Evolutionary conservation across 192 early-diverging fungal species (phyloP).

Genomic region (Backusella mclennaniae): DNA sequence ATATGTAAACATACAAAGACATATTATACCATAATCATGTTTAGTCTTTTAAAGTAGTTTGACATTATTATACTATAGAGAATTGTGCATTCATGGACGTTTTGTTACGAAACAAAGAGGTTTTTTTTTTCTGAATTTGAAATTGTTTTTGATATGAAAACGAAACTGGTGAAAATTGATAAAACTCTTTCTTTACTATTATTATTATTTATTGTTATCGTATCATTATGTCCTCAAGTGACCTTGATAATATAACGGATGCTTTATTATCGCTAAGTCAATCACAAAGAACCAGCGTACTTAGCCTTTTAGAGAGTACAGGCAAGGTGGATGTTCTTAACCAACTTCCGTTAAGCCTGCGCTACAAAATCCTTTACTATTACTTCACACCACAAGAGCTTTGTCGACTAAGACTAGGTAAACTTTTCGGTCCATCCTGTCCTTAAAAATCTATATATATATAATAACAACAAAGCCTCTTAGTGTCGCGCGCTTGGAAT

Average conservation of each 20-base stretch:
- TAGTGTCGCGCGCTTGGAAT: conserved; percentile 21
- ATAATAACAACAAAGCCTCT: background rate
- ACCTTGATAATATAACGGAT: background rate
- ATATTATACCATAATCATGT: no score
- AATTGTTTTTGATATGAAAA: no score
- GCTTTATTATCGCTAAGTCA: background rate
- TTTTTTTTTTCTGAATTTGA: no score
- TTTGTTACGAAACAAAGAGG: no score
- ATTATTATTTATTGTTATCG: background rate
- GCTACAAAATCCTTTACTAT: background rate
- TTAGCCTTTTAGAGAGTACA: background rate
- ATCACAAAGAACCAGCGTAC: background rate
- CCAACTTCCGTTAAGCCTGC: background rate
- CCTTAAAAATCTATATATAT: background rate
- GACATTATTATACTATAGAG: no score
- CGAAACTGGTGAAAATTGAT: no score
- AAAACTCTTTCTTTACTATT: background rate
- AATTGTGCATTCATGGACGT: no score
- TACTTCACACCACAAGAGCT: conserved; percentile 15
- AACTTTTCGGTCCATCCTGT: background rate
- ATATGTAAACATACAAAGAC: no score
- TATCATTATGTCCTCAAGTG: background rate
- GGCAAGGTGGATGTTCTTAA: conserved; percentile 6
- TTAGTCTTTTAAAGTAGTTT: no score
- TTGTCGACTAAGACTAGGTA: conserved; percentile 7